phyloP scores from a whole-genome alignment of 257 asterid species.

The Salvia splendens region DNA sequence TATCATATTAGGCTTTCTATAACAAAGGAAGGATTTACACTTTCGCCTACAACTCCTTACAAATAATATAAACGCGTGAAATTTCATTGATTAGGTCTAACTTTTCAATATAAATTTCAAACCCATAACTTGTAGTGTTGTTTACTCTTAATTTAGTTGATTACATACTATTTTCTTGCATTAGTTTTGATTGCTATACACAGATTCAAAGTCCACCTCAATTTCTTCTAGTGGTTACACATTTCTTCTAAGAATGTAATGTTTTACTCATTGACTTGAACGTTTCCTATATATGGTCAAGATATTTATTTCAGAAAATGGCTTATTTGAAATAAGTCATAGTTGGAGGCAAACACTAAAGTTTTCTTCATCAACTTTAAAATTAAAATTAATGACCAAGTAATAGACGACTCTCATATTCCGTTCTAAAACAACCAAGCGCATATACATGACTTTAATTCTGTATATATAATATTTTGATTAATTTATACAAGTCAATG shows the following conservation, averaged over 20 bases:
- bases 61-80: no score
- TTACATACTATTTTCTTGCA: background rate
- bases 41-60: no score
- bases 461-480: background rate
- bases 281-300: background rate
- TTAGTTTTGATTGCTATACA: conserved; percentile 1
- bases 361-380: background rate
- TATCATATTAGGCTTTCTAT: no score
- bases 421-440: background rate
- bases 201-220: background rate
- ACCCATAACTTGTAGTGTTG: no score
- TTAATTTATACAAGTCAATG: background rate
- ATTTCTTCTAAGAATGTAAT: background rate
- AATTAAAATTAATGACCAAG: background rate
- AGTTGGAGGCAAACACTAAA: background rate
- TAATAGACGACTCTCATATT: background rate
- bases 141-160: no score
- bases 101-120: no score
- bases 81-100: no score
- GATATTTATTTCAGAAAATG: background rate
- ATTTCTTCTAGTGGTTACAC: background rate
- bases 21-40: no score
- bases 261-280: no score
- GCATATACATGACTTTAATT: background rate
- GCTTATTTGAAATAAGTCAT: conserved; percentile 1